Conservation (phyloP, 139 green algal genomes). For the Chlamydomonas sp. region DNA sequence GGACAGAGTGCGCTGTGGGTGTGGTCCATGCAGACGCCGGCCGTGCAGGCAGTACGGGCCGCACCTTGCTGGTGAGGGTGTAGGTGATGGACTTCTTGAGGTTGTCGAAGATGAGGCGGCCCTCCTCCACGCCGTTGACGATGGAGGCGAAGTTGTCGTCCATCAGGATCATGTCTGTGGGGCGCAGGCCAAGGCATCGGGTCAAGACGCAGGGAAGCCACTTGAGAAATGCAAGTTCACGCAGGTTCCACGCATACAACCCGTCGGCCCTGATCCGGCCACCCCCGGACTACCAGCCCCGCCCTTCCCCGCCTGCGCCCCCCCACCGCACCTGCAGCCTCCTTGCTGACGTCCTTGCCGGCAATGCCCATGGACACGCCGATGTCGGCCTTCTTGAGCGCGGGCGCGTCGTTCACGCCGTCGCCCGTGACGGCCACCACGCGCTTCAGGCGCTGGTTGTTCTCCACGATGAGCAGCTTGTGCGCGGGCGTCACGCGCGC, state of each 20-base stretch:
- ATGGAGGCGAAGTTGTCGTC: conserved; percentile 93
- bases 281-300: no score
- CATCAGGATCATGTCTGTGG: conserved; percentile 83
- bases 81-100: conserved; percentile 90
- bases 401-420: conserved; percentile 75
- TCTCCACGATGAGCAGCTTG: conserved; percentile 84
- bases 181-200: no score
- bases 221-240: no score
- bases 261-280: no score
- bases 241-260: no score
- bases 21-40: no score
- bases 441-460: conserved; percentile 62
- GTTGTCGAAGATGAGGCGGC: conserved; percentile 89
- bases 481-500: conserved; percentile 74
- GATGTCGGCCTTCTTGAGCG: conserved; percentile 76
- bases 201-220: no score
- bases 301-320: no score
- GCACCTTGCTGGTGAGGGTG: conserved; percentile 81
- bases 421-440: conserved; percentile 61
- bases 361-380: conserved; percentile 74
- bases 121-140: conserved; percentile 84
- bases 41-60: no score
- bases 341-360: conserved; percentile 72
- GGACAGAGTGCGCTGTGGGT: no score
- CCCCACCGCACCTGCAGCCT: conserved; percentile 57